Conservation (phyloP, 306 rosid genomes). For the Crataegus laevigata region DNA sequence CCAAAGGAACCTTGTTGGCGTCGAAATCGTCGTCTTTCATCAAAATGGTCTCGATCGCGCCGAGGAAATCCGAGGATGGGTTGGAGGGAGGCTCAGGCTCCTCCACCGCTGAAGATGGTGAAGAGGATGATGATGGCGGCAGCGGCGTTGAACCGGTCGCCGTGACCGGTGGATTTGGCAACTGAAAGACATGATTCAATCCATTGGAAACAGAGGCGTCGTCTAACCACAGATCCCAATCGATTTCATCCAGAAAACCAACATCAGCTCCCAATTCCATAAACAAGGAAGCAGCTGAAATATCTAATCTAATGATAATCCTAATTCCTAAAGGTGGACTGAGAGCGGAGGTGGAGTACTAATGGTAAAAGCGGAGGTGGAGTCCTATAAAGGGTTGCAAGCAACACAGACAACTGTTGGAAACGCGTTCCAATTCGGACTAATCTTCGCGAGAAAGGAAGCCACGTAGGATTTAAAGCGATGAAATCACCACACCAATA, state of each 20-base stretch:
- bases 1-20: neutral
- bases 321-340: neutral
- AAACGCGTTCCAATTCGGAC: neutral
- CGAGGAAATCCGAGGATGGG: conserved; percentile 21
- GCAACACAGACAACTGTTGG: neutral
- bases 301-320: neutral
- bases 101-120: neutral
- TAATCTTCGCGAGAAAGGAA: neutral
- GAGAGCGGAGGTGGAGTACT: too few relatives aligned
- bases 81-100: neutral
- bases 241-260: conserved; percentile 16
- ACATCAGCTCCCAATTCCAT: conserved; percentile 17
- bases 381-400: neutral
- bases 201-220: neutral
- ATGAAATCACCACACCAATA: conserved; percentile 2
- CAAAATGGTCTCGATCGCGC: conserved; percentile 46
- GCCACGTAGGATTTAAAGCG: neutral
- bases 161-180: conserved; percentile 4
- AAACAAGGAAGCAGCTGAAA: neutral
- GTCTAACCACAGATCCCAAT: conserved; percentile 31
- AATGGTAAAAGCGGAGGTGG: neutral
- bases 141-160: neutral
- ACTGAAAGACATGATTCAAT: neutral
- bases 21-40: conserved; percentile 37
- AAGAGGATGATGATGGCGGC: neutral